Base-by-base conservation (phyloP, 345 rosid species). In the Eucalyptus dawsonii region DNA sequence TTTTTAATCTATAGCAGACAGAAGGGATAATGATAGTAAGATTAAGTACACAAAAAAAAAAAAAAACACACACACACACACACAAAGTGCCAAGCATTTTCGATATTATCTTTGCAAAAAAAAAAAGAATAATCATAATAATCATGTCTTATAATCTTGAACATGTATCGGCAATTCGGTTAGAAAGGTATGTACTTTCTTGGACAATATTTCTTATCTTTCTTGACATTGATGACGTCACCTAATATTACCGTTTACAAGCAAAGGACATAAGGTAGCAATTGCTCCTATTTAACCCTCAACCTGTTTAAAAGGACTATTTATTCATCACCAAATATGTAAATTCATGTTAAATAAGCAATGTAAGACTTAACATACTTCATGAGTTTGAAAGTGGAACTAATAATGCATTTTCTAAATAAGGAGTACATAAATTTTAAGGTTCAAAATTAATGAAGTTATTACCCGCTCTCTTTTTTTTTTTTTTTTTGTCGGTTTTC, bases 401-500 rank as follows among this genome's bases (percentile, higher is more conserved):
- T 6, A 29, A 62, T 29, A 29, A 12, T 27, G 29, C 62, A 27
- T 62, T 62, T 27, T 27, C n/a, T 62, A 62, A 29, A 29, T 62
- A 29, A 13, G 8, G 34, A 3, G 14, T 27, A 29, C 4, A 13
- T 4, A 62, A 62, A 29, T 62, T 62, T 62, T 0, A 27, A 29
- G 69, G 69, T 4, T 62, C 69, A 27, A 62, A 27, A 62, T 27
- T 62, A 14, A 29, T 27, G 8, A n/a, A n/a, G 17, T 12, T 62
- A 62, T 62, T n/a, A n/a, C n/a, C n/a, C n/a, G n/a, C n/a, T n/a
- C n/a, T 3, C 9, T 58, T 1, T 1, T 11, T 7, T 6, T 1
- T 3, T 3, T 19, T 51, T 17, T 45, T 53, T 53, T 53, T 1
- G 11, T 53, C 1, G 0, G 2, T 53, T 53, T 0, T 53, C 2